Conservation (phyloP, 2,329 filamentous ascomycete species). For the Zasmidium cellare region DNA sequence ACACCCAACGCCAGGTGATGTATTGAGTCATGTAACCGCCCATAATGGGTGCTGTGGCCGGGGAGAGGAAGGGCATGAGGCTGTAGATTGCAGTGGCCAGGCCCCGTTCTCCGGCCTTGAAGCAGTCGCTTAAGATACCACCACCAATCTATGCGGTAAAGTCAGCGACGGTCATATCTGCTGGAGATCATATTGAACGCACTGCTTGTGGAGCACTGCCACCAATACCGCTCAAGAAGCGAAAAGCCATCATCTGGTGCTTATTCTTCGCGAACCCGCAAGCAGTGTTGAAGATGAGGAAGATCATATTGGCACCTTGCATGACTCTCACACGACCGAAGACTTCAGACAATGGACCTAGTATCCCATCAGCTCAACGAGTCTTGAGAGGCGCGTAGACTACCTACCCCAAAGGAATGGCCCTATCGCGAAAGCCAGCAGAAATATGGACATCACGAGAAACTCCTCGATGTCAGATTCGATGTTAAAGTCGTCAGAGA, state of each 20-base stretch:
- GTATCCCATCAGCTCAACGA: constrained; percentile 45
- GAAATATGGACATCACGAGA: constrained; percentile 35
- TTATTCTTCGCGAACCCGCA: constrained; percentile 35
- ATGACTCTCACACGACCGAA: constrained; percentile 33
- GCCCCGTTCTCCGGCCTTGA: constrained; percentile 31
- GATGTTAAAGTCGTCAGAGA: constrained; percentile 29
- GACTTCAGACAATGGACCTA: constrained; percentile 34
- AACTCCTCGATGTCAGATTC: constrained; percentile 24
- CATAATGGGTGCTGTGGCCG: constrained; percentile 56
- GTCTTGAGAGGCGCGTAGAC: neutral
- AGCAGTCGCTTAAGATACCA: constrained; percentile 33
- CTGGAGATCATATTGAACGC: neutral
- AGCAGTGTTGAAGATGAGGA: constrained; percentile 32
- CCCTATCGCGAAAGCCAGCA: constrained; percentile 32
- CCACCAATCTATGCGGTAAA: constrained; percentile 20
- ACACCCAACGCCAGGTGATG: constrained; percentile 76
- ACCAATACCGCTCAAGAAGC: constrained; percentile 33
- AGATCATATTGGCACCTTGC: constrained; percentile 33
- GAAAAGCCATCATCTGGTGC: constrained; percentile 33
- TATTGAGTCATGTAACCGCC: constrained; percentile 64
- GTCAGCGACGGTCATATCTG: constrained; percentile 2
- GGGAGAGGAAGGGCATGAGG: constrained; percentile 31
- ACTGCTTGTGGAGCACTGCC: constrained; percentile 34
- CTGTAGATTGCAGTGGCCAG: constrained; percentile 32
- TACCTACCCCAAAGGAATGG: constrained; percentile 28